phyloP scores from a whole-genome alignment of 805 yeast species.

The Wickerhamomyces ciferrii region DNA sequence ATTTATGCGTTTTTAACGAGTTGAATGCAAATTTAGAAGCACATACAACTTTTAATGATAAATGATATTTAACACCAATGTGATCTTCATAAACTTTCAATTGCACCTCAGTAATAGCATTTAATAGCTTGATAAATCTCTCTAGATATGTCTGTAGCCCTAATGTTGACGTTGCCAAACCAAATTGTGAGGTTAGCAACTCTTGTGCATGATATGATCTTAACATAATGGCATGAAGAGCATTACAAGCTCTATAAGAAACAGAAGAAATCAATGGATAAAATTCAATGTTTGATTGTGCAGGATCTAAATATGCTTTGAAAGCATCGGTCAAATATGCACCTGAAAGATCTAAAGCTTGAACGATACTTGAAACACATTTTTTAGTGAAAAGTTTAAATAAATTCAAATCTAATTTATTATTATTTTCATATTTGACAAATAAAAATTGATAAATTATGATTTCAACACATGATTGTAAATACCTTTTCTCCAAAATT shows the following conservation, averaged over 20 bases:
- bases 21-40: neutral
- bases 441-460: neutral
- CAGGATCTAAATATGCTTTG: neutral
- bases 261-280: neutral
- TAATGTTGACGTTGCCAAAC: neutral
- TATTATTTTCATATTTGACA: neutral
- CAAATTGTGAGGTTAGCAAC: neutral
- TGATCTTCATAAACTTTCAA: neutral
- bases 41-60: neutral
- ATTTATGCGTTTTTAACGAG: neutral
- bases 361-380: neutral
- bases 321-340: neutral
- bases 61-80: neutral
- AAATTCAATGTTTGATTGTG: neutral
- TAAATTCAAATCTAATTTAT: neutral
- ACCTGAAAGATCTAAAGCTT: neutral
- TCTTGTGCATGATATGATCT: neutral
- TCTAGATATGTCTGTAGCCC: neutral
- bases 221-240: neutral
- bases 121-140: neutral
- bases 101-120: neutral
- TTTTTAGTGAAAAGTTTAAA: neutral
- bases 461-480: neutral
- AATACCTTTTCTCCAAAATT: neutral
- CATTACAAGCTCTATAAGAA: neutral